phyloP scores from a whole-genome alignment of 2,329 filamentous ascomycete genomes.

The Colletotrichum sojae region DNA sequence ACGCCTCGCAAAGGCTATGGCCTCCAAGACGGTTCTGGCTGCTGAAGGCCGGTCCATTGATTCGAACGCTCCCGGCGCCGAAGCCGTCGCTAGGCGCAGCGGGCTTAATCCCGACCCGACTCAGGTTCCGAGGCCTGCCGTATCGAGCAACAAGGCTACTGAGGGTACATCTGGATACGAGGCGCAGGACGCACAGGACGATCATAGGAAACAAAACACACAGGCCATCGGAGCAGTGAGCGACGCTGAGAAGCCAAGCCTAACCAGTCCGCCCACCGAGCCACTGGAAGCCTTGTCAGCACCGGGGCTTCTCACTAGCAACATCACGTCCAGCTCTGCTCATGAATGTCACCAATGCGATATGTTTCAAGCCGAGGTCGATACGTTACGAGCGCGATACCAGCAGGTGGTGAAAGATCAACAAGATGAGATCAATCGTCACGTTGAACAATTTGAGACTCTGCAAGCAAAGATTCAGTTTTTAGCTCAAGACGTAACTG shows the following conservation, averaged over 20 bases:
- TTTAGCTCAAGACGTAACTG: constrained; percentile 83
- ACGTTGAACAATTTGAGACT: constrained; percentile 92
- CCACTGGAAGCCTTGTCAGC: too few species aligned
- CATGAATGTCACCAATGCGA: constrained; percentile 32
- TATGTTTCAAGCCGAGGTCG: constrained; percentile 13
- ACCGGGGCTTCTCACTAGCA: too few species aligned
- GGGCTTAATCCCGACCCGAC: not conserved
- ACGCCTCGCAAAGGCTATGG: constrained; percentile 88
- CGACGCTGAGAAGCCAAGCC: not conserved
- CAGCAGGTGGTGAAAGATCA: constrained; percentile 23
- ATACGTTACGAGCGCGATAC: constrained; percentile 17
- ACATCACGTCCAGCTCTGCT: not conserved
- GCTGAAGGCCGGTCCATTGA: constrained; percentile 24
- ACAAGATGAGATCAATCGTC: constrained; percentile 84
- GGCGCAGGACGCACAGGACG: not conserved
- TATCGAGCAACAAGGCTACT: too few species aligned
- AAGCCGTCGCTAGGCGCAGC: constrained; percentile 2
- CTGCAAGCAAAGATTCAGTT: constrained; percentile 93
- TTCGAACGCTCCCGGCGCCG: constrained; percentile 18
- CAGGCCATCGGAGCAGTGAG: not conserved
- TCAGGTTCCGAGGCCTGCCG: too few species aligned
- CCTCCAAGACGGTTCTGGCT: constrained; percentile 67
- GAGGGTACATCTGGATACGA: not conserved
- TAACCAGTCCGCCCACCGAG: too few species aligned
- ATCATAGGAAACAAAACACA: too few species aligned